Percentiles rank a stretch among this genome's conserved stretches.
Evolutionary conservation across 2,329 filamentous ascomycete species (phyloP).

Genomic region (Neofusicoccum umdonicola): DNA sequence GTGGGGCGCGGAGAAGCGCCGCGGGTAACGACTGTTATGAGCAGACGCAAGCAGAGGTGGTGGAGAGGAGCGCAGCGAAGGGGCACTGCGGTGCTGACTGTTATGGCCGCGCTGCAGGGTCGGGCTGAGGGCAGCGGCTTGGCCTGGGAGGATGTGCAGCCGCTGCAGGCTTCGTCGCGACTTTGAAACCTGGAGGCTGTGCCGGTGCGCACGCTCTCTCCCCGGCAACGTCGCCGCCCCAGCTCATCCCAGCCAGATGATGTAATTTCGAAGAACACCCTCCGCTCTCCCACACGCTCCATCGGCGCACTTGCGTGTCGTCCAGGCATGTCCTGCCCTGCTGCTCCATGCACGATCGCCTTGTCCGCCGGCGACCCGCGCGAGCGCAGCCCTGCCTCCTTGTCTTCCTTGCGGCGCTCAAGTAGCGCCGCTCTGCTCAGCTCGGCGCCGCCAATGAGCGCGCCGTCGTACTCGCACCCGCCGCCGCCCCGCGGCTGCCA

Average conservation of each 20-base stretch:
- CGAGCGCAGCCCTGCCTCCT: background rate
- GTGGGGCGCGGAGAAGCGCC: constrained; percentile 7
- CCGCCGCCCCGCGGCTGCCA: background rate
- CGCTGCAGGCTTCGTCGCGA: constrained; percentile 11
- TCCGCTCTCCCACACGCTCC: background rate
- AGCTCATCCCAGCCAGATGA: constrained; percentile 1
- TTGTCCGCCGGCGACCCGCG: background rate
- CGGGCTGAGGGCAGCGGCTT: background rate
- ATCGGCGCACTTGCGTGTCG: background rate
- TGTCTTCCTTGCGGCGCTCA: background rate
- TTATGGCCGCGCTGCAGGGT: background rate
- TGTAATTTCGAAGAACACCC: background rate
- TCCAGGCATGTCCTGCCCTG: background rate
- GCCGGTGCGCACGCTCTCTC: background rate
- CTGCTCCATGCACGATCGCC: background rate
- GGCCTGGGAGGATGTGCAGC: background rate
- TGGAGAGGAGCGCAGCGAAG: background rate
- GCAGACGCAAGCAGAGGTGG: background rate
- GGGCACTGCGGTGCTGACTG: background rate
- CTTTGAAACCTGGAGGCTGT: background rate
- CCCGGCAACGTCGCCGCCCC: background rate
- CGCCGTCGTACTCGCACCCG: background rate
- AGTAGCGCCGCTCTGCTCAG: constrained; percentile 7
- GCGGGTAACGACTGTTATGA: constrained; percentile 1
- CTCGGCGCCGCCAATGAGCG: constrained; percentile 2